Percentiles rank a stretch among this genome's conserved stretches.
Evolutionary conservation across 2,329 filamentous ascomycete species (phyloP).

Genomic region (Aureobasidium mangrovei): DNA sequence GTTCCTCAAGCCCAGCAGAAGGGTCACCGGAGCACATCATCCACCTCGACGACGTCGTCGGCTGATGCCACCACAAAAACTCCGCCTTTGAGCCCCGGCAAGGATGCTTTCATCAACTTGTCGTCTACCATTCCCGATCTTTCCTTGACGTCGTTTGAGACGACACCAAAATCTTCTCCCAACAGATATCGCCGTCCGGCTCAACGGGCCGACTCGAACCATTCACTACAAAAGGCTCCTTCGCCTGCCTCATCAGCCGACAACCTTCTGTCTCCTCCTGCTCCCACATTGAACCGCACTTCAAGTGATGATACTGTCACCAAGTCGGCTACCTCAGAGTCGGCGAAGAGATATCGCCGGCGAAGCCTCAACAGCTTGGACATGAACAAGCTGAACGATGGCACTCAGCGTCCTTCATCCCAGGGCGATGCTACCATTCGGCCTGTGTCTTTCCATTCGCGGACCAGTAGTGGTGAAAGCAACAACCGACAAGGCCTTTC

Average conservation of each 20-base stretch:
- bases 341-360: slow-evolving; percentile 67
- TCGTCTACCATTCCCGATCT: slow-evolving; percentile 46
- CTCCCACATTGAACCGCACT: slow-evolving; percentile 20
- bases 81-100: slow-evolving; percentile 18
- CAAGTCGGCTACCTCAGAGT: slow-evolving; percentile 51
- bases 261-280: slow-evolving; percentile 40
- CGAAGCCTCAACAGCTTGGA: slow-evolving; percentile 69
- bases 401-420: slow-evolving; percentile 20
- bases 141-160: slow-evolving; percentile 46
- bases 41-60: slow-evolving; percentile 38
- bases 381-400: slow-evolving; percentile 22
- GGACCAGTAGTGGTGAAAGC: slow-evolving; percentile 29
- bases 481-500: slow-evolving; percentile 16
- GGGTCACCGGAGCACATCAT: slow-evolving; percentile 42
- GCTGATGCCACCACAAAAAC: slow-evolving; percentile 15
- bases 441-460: slow-evolving; percentile 25
- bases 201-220: slow-evolving; percentile 43
- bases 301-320: slow-evolving; percentile 60
- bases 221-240: slow-evolving; percentile 24
- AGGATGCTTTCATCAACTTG: slow-evolving; percentile 38
- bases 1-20: slow-evolving; percentile 21
- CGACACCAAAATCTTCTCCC: slow-evolving; percentile 58
- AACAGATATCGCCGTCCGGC: slow-evolving; percentile 73
- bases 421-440: slow-evolving; percentile 25
- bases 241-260: slow-evolving; percentile 39